These are phyloP conservation scores for Botrytis squamosa DNA, from an alignment of 2,329 filamentous ascomycete genomes.

Conservation along the genomic window DNA sequence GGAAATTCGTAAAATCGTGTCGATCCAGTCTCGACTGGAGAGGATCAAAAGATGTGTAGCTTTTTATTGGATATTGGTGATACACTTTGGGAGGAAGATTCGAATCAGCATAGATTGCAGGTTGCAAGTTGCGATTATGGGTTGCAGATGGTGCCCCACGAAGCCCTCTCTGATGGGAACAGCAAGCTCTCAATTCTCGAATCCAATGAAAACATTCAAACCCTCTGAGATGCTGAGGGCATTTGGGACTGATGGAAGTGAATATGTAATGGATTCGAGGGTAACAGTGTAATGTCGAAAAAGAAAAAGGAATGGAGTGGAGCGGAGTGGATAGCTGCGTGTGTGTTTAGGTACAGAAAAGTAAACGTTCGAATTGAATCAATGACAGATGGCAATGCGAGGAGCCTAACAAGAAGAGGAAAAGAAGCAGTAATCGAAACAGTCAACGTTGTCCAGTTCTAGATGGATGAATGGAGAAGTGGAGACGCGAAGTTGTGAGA, in stretches of 20 bases:
- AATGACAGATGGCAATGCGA: slow-evolving; percentile 14
- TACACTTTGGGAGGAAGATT: background rate
- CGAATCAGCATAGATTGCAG: background rate
- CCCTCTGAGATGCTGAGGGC: background rate
- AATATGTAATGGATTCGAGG: background rate
- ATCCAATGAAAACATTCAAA: background rate
- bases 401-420: background rate
- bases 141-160: slow-evolving; percentile 3
- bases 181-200: background rate
- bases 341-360: background rate
- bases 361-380: background rate
- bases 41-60: background rate
- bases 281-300: background rate
- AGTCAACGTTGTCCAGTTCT: background rate
- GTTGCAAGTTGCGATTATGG: background rate
- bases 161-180: background rate
- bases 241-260: background rate
- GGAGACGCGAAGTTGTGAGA: background rate
- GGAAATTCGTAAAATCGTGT: slow-evolving; percentile 16
- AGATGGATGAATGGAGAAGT: background rate
- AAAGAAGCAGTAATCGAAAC: background rate
- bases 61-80: background rate
- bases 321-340: background rate
- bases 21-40: slow-evolving; percentile 7
- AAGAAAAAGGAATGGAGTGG: background rate